Conservation (phyloP, 345 rosid species). For the Salix arbutifolia region DNA sequence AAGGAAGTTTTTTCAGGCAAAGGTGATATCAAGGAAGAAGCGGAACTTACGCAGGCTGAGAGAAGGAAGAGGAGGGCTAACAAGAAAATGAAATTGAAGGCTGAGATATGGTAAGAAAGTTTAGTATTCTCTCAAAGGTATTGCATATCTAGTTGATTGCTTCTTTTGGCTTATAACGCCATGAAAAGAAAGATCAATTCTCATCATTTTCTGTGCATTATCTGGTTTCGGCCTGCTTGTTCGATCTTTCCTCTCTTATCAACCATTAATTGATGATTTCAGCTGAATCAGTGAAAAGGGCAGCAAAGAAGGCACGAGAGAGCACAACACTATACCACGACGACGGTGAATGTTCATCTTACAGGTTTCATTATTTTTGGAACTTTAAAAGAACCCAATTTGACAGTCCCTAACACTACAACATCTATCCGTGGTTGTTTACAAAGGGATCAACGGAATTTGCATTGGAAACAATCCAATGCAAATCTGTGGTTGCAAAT, state of each 20-base stretch:
- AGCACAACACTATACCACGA: slow-evolving; percentile 11
- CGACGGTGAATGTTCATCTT: slow-evolving; percentile 35
- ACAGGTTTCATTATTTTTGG: slow-evolving; percentile 1
- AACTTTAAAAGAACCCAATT: background rate
- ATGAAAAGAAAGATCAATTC: background rate
- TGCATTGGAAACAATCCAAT: too few species aligned
- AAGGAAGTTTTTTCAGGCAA: slow-evolving; percentile 84
- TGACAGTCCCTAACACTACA: background rate
- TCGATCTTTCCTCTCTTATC: slow-evolving; percentile 3
- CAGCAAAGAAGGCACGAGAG: slow-evolving; percentile 42
- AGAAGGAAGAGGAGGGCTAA: slow-evolving; percentile 96
- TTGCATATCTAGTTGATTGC: background rate
- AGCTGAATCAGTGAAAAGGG: slow-evolving; percentile 59
- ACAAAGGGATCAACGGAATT: too few species aligned
- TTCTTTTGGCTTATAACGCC: background rate
- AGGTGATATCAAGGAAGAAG: slow-evolving; percentile 80
- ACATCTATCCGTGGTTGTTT: too few species aligned
- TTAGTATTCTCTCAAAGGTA: background rate
- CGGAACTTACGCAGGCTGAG: slow-evolving; percentile 74
- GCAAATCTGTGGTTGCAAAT: too few species aligned
- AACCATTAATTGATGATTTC: slow-evolving; percentile 17
- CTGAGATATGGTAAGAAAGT: slow-evolving; percentile 31
- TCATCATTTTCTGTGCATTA: background rate
- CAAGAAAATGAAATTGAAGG: slow-evolving; percentile 84
- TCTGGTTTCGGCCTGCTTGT: background rate